Evolutionary conservation across 805 yeast species (phyloP).

Genomic region (Hanseniaspora mollemarum): DNA sequence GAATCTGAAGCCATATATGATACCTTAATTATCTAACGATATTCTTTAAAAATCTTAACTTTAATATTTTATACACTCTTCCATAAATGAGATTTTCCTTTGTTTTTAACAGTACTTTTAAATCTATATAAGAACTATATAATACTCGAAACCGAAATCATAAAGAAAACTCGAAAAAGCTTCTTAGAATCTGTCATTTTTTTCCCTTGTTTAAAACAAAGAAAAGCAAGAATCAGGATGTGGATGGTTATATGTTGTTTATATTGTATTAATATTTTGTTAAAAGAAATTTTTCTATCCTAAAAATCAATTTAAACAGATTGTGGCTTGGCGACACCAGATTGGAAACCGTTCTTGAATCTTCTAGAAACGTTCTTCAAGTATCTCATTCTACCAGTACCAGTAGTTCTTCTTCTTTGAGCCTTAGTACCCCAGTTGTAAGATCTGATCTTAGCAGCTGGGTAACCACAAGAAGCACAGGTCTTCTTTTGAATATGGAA

Average conservation of each 20-base stretch:
- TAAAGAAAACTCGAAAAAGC: neutral
- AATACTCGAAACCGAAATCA: neutral
- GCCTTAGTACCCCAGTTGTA: constrained; percentile 99
- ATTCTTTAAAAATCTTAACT: too few species aligned
- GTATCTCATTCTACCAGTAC: constrained; percentile 99
- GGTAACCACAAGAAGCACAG: constrained; percentile 98
- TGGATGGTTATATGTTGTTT: constrained; percentile 1
- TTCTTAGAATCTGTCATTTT: constrained; percentile 2
- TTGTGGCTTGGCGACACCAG: constrained; percentile 63
- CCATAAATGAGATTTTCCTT: neutral
- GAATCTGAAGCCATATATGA: constrained; percentile 15
- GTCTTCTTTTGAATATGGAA: constrained; percentile 99
- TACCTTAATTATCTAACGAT: constrained; percentile 1
- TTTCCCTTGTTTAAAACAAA: neutral
- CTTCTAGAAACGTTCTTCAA: constrained; percentile 94
- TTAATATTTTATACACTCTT: neutral
- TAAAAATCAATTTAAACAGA: constrained; percentile 40
- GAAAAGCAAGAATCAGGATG: neutral
- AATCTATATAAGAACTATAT: neutral
- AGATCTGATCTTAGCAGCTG: constrained; percentile 97
- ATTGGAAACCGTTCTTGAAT: constrained; percentile 98
- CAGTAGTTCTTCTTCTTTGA: constrained; percentile 98
- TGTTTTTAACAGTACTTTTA: neutral
- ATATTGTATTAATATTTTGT: neutral
- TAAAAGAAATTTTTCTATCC: neutral